Conservation (phyloP, 371 early-diverging fungal genomes). For the Mortierella sp. region DNA sequence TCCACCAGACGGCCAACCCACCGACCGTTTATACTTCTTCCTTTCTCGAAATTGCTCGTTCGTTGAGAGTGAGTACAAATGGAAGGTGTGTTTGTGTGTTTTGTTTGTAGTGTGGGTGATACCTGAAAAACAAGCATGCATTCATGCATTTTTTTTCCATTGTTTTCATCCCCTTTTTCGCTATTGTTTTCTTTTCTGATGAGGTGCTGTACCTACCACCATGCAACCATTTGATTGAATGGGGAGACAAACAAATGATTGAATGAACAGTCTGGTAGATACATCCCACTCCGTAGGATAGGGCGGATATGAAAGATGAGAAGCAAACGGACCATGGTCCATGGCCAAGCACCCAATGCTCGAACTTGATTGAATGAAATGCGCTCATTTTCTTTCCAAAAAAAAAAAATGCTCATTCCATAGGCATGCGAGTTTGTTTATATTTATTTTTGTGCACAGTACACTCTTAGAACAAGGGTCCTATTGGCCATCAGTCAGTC, state of each 20-base stretch:
- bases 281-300: background rate
- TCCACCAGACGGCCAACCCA: background rate
- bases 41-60: no score
- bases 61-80: no score
- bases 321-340: no score
- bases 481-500: background rate
- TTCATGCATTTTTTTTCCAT: slow-evolving; percentile 2
- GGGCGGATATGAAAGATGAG: background rate
- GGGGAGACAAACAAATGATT: background rate
- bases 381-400: no score
- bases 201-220: background rate
- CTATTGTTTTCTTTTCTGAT: background rate
- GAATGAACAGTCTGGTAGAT: background rate
- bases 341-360: no score
- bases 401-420: no score
- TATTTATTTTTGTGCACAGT: no score
- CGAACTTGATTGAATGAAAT: no score
- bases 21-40: background rate
- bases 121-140: background rate
- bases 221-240: background rate
- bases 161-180: background rate
- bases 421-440: no score
- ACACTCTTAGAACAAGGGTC: no score
- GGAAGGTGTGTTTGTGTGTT: background rate
- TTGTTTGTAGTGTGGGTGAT: background rate